Conservation (phyloP, 192 early-diverging fungal genomes). For the Coemansia sp. region DNA sequence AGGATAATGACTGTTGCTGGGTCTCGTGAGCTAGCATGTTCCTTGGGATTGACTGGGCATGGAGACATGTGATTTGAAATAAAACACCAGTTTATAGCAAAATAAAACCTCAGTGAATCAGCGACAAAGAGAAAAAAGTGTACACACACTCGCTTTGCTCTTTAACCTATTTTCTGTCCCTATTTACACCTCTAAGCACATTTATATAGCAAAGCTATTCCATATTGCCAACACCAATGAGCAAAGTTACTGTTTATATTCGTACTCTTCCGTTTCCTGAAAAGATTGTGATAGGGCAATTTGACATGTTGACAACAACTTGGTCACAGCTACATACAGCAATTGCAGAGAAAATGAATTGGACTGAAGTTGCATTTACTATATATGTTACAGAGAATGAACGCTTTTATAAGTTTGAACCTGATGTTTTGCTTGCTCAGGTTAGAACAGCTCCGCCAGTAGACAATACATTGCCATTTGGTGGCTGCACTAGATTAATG, state of each 20-base stretch:
- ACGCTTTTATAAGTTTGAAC: background rate
- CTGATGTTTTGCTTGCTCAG: background rate
- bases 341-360: slow-evolving; percentile 3
- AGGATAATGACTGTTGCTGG: background rate
- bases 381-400: background rate
- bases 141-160: background rate
- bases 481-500: background rate
- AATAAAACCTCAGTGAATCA: background rate
- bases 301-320: background rate
- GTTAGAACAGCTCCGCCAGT: background rate
- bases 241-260: background rate
- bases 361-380: background rate
- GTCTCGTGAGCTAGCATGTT: background rate
- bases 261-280: slow-evolving; percentile 1
- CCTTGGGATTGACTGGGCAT: background rate
- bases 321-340: background rate
- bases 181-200: background rate
- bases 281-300: background rate
- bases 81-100: background rate
- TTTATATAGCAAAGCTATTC: background rate
- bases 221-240: background rate
- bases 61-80: background rate
- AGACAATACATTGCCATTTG: background rate
- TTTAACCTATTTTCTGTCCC: background rate
- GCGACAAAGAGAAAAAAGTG: background rate